A percentile compares a stretch with the other conserved stretches of the same genome.
Conservation (phyloP, 108 stramenopile species). For the Cylindrotheca fusiformis region DNA sequence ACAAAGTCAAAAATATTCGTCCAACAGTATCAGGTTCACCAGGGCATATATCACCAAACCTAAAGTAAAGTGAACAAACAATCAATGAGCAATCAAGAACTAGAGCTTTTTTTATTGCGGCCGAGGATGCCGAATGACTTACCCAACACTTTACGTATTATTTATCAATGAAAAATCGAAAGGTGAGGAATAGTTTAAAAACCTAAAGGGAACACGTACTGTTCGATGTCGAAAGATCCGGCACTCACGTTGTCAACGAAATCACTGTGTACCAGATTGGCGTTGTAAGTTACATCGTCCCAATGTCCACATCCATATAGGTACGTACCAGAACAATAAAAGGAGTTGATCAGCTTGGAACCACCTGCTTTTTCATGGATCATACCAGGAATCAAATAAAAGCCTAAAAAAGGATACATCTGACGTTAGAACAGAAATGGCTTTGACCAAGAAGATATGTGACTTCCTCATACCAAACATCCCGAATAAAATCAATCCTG, state of each 20-base stretch:
- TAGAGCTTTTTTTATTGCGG: background rate
- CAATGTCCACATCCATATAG: too few species aligned
- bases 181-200: too few species aligned
- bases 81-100: background rate
- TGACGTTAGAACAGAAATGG: too few species aligned
- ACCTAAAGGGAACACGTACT: too few species aligned
- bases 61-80: conserved; percentile 15
- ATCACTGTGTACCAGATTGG: too few species aligned
- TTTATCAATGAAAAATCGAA: background rate
- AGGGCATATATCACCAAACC: conserved; percentile 65
- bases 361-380: conserved; percentile 31
- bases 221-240: too few species aligned
- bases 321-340: conserved; percentile 38
- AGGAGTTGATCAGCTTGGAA: conserved; percentile 35
- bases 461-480: conserved; percentile 2
- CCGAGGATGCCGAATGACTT: too few species aligned
- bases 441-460: too few species aligned
- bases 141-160: background rate
- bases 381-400: conserved; percentile 44
- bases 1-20: conserved; percentile 35
- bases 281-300: too few species aligned
- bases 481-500: conserved; percentile 7
- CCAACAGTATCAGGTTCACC: conserved; percentile 27
- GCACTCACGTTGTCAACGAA: conserved; percentile 62
- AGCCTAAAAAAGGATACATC: conserved; percentile 20